Conservation (phyloP, 73 alveolate species). For the Tetrahymena borealis region DNA sequence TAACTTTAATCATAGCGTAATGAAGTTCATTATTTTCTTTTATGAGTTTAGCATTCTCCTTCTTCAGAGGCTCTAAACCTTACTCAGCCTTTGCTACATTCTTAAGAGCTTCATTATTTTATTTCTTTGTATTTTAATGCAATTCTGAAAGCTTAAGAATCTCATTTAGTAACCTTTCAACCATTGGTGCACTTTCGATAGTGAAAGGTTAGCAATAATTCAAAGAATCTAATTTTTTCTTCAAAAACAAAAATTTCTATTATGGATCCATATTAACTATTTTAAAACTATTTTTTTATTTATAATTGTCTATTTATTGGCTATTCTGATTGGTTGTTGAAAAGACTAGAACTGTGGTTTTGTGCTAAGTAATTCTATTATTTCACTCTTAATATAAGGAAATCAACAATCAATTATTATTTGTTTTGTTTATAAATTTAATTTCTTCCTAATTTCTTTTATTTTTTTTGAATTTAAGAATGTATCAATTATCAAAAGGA, state of each 20-base stretch:
- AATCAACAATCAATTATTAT: neutral
- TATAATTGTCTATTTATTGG: neutral
- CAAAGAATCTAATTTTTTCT: slow-evolving; percentile 84
- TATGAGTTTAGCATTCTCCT: slow-evolving; percentile 88
- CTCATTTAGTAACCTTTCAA: slow-evolving; percentile 82
- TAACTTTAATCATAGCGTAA: slow-evolving; percentile 75
- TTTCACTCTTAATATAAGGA: neutral
- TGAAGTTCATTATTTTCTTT: slow-evolving; percentile 95
- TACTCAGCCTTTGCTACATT: slow-evolving; percentile 28
- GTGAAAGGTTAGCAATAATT: slow-evolving; percentile 90
- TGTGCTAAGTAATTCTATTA: neutral
- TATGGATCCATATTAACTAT: neutral
- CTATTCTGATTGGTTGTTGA: neutral
- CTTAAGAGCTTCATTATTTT: slow-evolving; percentile 60
- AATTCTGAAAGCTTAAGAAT: slow-evolving; percentile 89
- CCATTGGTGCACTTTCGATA: slow-evolving; percentile 80
- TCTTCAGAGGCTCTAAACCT: slow-evolving; percentile 76
- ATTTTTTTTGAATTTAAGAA: neutral
- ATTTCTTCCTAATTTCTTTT: neutral
- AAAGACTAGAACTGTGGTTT: neutral
- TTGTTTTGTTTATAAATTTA: neutral
- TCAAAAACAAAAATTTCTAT: slow-evolving; percentile 44
- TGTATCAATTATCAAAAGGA: neutral
- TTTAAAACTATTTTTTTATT: neutral
- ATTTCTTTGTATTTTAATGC: slow-evolving; percentile 81